These are phyloP conservation scores for Ascochyta clinopodiicola DNA, from an alignment of 2,329 filamentous ascomycete genomes.

Conservation along the genomic window DNA sequence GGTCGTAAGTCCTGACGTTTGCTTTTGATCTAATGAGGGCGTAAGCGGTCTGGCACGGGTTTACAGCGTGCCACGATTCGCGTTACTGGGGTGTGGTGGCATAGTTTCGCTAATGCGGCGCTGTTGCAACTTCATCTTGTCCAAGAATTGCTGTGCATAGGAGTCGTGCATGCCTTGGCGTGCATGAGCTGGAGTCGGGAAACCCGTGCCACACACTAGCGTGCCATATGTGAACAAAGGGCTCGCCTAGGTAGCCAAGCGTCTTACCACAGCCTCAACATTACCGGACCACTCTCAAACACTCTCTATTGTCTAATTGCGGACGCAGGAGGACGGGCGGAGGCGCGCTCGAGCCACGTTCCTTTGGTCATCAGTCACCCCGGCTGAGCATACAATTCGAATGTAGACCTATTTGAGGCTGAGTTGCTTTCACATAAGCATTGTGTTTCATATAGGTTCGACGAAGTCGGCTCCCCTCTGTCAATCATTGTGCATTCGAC, in stretches of 20 bases:
- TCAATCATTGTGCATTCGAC: conserved; percentile 4
- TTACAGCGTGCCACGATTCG: conserved; percentile 25
- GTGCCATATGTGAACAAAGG: conserved; percentile 7
- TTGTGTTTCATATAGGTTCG: conserved; percentile 25
- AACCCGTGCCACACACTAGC: conserved; percentile 17
- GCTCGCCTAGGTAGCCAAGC: conserved; percentile 19
- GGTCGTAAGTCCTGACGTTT: conserved; percentile 9
- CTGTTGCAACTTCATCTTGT: conserved; percentile 3
- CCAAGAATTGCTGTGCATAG: conserved; percentile 6
- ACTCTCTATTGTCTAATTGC: conserved; percentile 31
- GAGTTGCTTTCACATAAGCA: conserved; percentile 1
- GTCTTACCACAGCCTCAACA: conserved; percentile 12
- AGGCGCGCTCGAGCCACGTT: conserved; percentile 18
- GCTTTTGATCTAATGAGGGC: conserved; percentile 9
- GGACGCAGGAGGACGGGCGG: conserved; percentile 14
- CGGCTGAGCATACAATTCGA: conserved; percentile 16
- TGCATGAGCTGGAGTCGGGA: conserved; percentile 18
- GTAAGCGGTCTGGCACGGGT: conserved; percentile 15
- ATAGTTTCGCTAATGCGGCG: conserved; percentile 4
- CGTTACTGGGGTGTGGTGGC: conserved; percentile 1
- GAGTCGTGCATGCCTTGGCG: conserved; percentile 23
- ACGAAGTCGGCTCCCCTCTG: conserved; percentile 3
- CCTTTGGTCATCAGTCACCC: conserved; percentile 17
- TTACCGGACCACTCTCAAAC: conserved; percentile 17
- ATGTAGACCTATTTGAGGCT: conserved; percentile 19